These are phyloP conservation scores for Boletus rufocinnamomeus DNA, from an alignment of 768 basidiomycete genomes.

Conservation along the genomic window DNA sequence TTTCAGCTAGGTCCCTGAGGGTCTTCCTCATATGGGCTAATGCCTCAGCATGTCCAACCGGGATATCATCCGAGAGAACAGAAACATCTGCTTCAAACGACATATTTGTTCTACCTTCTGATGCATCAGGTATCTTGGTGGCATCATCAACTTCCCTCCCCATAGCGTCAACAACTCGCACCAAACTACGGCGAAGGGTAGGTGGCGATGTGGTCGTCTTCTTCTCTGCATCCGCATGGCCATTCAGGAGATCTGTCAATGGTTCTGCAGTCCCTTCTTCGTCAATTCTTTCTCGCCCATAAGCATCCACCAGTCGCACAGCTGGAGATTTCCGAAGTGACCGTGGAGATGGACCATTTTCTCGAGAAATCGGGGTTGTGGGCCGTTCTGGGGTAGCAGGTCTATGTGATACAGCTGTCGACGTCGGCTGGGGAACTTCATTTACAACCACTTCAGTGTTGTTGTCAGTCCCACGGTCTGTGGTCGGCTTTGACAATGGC, in stretches of 20 bases:
- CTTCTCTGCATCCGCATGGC: constrained; percentile 22
- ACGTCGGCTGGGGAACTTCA: constrained; percentile 2
- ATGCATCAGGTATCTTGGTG: constrained; percentile 35
- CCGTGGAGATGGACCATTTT: constrained; percentile 30
- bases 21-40: constrained; percentile 59
- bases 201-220: constrained; percentile 16
- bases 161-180: constrained; percentile 71
- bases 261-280: constrained; percentile 11
- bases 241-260: constrained; percentile 5
- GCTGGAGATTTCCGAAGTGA: constrained; percentile 49
- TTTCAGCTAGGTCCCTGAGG: constrained; percentile 56
- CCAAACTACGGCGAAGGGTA: constrained; percentile 37
- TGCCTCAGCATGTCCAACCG: constrained; percentile 48
- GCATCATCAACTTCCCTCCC: constrained; percentile 55
- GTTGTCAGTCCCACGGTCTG: constrained; percentile 10
- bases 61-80: constrained; percentile 23
- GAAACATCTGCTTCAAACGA: constrained; percentile 25
- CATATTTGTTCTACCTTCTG: constrained; percentile 18
- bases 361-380: constrained; percentile 29
- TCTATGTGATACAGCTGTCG: constrained; percentile 5
- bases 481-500: constrained; percentile 7
- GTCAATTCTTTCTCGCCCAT: constrained; percentile 50
- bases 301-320: constrained; percentile 72
- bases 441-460: constrained; percentile 5
- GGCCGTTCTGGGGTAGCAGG: constrained; percentile 27